Base-by-base conservation (phyloP, 2,329 filamentous ascomycete species). In the Fusarium sterilihyphosum region DNA sequence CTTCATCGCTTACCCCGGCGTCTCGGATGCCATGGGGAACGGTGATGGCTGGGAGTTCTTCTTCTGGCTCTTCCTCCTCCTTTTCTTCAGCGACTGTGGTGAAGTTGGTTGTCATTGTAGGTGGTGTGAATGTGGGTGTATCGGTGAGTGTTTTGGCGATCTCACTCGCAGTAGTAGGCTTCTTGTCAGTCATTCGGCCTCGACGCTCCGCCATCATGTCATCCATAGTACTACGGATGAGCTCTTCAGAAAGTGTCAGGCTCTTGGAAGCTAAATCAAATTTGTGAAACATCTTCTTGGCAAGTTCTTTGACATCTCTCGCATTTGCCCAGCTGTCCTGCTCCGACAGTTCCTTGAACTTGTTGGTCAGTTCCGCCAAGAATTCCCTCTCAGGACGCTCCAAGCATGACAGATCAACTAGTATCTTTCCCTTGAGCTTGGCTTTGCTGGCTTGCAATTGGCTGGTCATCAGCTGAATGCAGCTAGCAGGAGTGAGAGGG, bases 261-360 rank as follows among this genome's bases (percentile, higher is more conserved):
- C n/a, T 22, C 0, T 58, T 10, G 2, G 38, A 41, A 14, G 53
- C 50, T 11, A 79, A 37, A 22, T 79, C 73, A 5, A 80, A 70
- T 24, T 67, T 76, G 22, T 80, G 79, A 71, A 90, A 89, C 4
- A 92, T 86, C 2, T 59, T 75, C 65, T 87, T 89, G 1, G 83
- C 84, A 0, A 93, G 49, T 0, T 86, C 87, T 18, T 88, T 81
- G 4, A 93, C 86, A 53, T 93, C 92, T 8, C 91, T 85, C 0
- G 87, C 91, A 70, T 89, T 93, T 0, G 87, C 92, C 89, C 91
- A 93, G 12, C 85, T 85, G 1, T 85, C 78, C 7, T 88, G 82
- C 0, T 62, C 47, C 0, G 85, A 78, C 1, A 93, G 79, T 0
- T 59, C 44, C 0, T 77, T 57, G 41, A 92, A 87, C 0, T 74